Evolutionary conservation across 1,284 basidiomycete species (phyloP).

Genomic region (Ustilago curta): DNA sequence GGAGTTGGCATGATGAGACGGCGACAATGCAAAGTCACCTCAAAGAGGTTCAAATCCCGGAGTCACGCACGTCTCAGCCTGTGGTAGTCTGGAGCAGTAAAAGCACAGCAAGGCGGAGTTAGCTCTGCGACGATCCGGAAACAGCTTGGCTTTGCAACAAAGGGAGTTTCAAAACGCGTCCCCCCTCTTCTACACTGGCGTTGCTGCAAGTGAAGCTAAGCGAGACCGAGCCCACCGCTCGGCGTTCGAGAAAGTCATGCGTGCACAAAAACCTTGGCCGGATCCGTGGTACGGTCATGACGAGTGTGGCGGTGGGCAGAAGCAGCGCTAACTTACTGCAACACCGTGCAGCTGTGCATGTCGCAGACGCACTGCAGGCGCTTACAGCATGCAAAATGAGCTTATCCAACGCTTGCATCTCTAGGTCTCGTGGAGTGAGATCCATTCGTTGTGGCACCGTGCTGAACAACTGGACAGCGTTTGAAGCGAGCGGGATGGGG

Average conservation of each 20-base stretch:
- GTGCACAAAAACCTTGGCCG: too few species aligned
- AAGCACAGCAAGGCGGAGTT: too few species aligned
- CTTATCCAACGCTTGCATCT: neutral
- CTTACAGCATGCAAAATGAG: conserved; percentile 4
- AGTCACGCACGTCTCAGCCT: too few species aligned
- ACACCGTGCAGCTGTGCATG: neutral
- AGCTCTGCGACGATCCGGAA: neutral
- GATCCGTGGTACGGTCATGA: too few species aligned
- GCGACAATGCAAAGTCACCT: too few species aligned
- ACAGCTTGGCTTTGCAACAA: too few species aligned
- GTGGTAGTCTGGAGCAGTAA: too few species aligned
- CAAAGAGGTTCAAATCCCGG: too few species aligned
- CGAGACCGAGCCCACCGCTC: conserved; percentile 6
- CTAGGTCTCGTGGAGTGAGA: neutral
- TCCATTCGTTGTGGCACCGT: too few species aligned
- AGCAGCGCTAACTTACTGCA: neutral
- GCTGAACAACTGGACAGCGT: neutral
- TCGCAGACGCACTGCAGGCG: neutral
- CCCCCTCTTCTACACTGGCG: neutral
- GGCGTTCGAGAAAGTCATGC: too few species aligned
- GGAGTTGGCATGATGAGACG: too few species aligned
- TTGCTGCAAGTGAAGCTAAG: neutral
- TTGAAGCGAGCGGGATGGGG: neutral
- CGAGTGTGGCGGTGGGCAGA: too few species aligned
- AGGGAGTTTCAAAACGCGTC: neutral